A percentile compares a stretch with the other conserved stretches of the same genome.
Evolutionary conservation across 139 green algal genomes (phyloP).

Genomic region (Pleodorina starrii): DNA sequence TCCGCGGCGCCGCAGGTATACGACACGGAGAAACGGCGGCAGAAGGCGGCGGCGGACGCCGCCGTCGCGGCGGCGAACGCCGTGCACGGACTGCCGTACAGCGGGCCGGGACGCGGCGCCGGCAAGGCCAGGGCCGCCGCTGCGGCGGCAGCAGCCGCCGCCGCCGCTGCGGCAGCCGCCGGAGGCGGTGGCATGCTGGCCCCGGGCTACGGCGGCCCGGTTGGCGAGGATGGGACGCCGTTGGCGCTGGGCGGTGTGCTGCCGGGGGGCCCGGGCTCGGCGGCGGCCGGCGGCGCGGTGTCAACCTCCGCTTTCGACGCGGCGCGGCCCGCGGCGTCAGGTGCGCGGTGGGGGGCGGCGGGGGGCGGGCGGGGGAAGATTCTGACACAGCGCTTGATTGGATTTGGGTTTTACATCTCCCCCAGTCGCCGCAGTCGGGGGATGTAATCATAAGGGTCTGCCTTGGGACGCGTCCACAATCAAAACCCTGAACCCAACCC

Average conservation of each 20-base stretch:
- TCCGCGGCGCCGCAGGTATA: conserved; percentile 53
- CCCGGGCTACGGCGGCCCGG: neutral
- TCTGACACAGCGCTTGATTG: no score
- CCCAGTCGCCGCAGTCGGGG: no score
- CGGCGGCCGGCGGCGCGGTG: neutral
- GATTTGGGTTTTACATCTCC: no score
- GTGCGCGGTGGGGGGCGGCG: no score
- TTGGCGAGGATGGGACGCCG: neutral
- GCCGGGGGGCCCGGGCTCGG: neutral
- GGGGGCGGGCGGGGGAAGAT: no score
- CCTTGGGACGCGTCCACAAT: no score
- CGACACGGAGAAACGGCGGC: conserved; percentile 68
- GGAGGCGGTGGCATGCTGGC: neutral
- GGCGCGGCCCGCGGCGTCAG: conserved; percentile 30
- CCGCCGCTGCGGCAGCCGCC: neutral
- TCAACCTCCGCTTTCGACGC: neutral
- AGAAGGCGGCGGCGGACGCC: conserved; percentile 35
- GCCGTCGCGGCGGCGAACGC: conserved; percentile 14
- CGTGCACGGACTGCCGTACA: conserved; percentile 18
- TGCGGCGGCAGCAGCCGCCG: neutral
- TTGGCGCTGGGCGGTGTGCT: neutral
- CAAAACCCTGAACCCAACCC: no score
- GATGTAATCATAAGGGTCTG: no score
- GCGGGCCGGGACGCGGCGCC: neutral
- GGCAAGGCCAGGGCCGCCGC: neutral